Base-by-base conservation (phyloP, 2,329 filamentous ascomycete genomes). In the Aspergillus sp. region DNA sequence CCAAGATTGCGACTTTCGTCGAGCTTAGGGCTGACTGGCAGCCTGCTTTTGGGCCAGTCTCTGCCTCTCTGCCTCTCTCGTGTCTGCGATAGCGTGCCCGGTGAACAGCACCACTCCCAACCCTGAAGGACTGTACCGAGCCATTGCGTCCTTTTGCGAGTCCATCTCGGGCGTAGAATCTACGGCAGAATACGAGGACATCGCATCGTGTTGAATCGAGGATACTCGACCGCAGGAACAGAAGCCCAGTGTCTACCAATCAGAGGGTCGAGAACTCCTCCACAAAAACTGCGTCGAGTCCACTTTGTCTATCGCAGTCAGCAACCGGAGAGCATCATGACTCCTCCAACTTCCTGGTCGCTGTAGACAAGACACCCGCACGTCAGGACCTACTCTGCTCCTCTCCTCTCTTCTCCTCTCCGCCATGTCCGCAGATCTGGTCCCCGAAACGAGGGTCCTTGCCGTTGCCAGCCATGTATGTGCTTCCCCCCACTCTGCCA, bases 401-500 rank as follows among this genome's bases (percentile, higher is more conserved):
- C 60, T 41, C 54, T 31, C 53, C 23, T 50, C 48, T 50, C 47
- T 53, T 35, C 61, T 61, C 51, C 55, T 41, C 54, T 31, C 53
- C 31, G 62, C 50, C 55, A 75, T 75, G 70, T 66, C 68, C 19
- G 61, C 62, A 12, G 76, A 79, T 46, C 67, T 76, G 55, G 77
- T 86, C 49, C 84, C 85, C 23, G 85, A 87, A 65, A 87, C 85
- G 52, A 79, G 82, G 68, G 91, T 97, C 61, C 83, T 97, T 71
- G 92, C 93, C 58, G 85, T 97, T 67, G 92, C 93, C 73, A 97
- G 93, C 77, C 93, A 97, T 93, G 93, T 97, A 89, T 61, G 70
- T 61, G 6, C 17, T 8, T n/a, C 17, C 44, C 51, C 56, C 51
- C 52, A 48, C 47, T 33, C 24, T 53, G 35, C 44, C 35, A 31